A percentile compares a stretch with the other conserved stretches of the same genome.
Evolutionary conservation across 345 rosid genomes (phyloP).

Genomic region (Nephelium lappaceum): DNA sequence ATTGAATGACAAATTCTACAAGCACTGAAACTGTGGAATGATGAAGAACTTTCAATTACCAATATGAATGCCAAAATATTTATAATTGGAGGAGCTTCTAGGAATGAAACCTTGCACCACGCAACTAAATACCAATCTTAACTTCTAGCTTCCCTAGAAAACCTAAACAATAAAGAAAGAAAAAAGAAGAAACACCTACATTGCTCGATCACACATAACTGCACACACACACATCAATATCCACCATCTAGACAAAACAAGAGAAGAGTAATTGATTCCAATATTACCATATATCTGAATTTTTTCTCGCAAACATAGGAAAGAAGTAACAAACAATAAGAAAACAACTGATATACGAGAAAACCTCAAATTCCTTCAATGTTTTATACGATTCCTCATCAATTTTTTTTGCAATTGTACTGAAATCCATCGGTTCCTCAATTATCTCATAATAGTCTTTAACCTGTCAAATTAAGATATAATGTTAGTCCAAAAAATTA

Average conservation of each 20-base stretch:
- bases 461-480: conserved; percentile 32
- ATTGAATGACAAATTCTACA: too few species aligned
- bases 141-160: too few species aligned
- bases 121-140: neutral
- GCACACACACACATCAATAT: neutral
- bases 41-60: too few species aligned
- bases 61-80: neutral
- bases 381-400: conserved; percentile 27
- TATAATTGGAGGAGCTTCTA: neutral
- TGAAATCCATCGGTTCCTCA: conserved; percentile 43
- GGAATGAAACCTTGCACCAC: neutral
- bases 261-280: conserved; percentile 3
- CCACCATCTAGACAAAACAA: conserved; percentile 6
- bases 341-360: conserved; percentile 6
- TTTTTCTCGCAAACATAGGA: neutral
- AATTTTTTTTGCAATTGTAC: conserved; percentile 33
- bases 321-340: neutral
- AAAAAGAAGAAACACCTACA: neutral
- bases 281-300: conserved; percentile 9
- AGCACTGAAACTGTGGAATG: too few species aligned
- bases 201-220: neutral
- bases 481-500: conserved; percentile 5
- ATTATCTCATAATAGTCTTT: conserved; percentile 30
- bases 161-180: neutral
- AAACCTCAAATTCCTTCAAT: conserved; percentile 37